phyloP scores from a whole-genome alignment of 73 alveolate genomes.

The Stentor coeruleus region DNA sequence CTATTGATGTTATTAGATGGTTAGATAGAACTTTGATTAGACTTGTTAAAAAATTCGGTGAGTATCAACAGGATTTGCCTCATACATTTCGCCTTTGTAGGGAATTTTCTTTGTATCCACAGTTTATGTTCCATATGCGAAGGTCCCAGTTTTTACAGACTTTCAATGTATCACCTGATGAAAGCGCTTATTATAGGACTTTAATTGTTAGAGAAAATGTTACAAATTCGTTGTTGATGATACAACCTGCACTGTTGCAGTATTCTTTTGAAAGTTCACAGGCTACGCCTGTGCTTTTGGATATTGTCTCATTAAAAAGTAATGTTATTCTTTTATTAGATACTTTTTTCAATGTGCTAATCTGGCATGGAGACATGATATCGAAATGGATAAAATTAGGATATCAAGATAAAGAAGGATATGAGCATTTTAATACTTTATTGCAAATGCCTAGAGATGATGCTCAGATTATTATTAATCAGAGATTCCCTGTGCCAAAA shows the following conservation, averaged over 20 bases:
- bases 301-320: slow-evolving; percentile 86
- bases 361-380: slow-evolving; percentile 91
- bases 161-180: slow-evolving; percentile 97
- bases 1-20: slow-evolving; percentile 81
- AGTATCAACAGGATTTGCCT: slow-evolving; percentile 86
- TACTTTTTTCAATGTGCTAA: slow-evolving; percentile 91
- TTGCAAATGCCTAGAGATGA: slow-evolving; percentile 87
- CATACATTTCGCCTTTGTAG: slow-evolving; percentile 78
- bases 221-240: slow-evolving; percentile 97
- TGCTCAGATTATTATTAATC: slow-evolving; percentile 79
- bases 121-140: slow-evolving; percentile 95
- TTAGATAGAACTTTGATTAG: slow-evolving; percentile 93
- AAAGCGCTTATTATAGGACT: slow-evolving; percentile 87
- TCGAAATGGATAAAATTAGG: slow-evolving; percentile 87
- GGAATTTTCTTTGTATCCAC: slow-evolving; percentile 87
- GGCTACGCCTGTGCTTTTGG: slow-evolving; percentile 66
- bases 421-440: slow-evolving; percentile 75
- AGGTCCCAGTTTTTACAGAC: slow-evolving; percentile 93
- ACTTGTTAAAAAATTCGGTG: slow-evolving; percentile 83
- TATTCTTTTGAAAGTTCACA: slow-evolving; percentile 29
- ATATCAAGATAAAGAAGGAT: slow-evolving; percentile 78
- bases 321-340: slow-evolving; percentile 91
- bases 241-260: slow-evolving; percentile 96
- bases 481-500: slow-evolving; percentile 89
- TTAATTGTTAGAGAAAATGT: slow-evolving; percentile 91